phyloP scores from a whole-genome alignment of 441 rosid genomes.

The Erodium trifolium region DNA sequence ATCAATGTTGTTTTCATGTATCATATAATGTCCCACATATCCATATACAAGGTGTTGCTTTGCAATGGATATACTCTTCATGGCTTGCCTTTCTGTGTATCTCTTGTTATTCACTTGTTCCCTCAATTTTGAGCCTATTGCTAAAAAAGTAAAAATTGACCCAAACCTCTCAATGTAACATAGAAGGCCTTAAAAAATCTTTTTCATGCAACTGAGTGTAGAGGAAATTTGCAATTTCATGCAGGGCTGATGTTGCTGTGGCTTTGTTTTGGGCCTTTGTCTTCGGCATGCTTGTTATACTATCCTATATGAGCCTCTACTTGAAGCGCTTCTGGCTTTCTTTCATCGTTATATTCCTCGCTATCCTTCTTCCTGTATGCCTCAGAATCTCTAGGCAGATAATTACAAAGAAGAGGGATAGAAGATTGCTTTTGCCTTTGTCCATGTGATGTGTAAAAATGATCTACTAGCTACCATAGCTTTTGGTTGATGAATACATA shows the following conservation, averaged over 20 bases:
- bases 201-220: conserved; percentile 12
- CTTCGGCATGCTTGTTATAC: conserved; percentile 32
- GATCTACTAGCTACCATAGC: conserved; percentile 15
- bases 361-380: conserved; percentile 29
- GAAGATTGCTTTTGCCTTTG: conserved; percentile 39
- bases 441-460: conserved; percentile 29
- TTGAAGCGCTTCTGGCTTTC: conserved; percentile 32
- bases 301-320: conserved; percentile 26
- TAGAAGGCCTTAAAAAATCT: not conserved
- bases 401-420: conserved; percentile 35
- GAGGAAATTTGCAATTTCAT: conserved; percentile 17
- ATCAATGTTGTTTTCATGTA: not conserved
- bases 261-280: conserved; percentile 36
- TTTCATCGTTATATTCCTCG: conserved; percentile 25
- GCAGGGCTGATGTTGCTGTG: conserved; percentile 41
- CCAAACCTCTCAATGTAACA: not conserved
- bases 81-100: not conserved
- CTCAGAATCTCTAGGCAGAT: conserved; percentile 34
- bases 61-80: too few species aligned
- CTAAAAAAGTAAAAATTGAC: not conserved
- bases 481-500: not conserved
- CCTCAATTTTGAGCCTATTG: not conserved
- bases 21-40: not conserved
- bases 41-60: too few species aligned
- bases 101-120: not conserved